phyloP scores from a whole-genome alignment of 352 stramenopile species.

The Globisporangium paddicum region DNA sequence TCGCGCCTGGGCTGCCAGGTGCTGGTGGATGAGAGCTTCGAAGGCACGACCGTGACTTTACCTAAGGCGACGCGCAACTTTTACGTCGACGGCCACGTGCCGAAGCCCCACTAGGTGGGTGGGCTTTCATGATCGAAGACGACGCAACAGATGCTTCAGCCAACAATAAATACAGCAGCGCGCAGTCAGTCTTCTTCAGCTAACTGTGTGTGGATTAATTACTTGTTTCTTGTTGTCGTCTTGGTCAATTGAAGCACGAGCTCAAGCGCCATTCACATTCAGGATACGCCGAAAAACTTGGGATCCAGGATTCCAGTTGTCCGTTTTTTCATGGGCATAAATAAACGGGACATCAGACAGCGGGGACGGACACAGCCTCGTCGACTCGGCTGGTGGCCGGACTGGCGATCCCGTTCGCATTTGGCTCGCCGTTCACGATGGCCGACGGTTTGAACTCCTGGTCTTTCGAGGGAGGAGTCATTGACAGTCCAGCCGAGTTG shows the following conservation, averaged over 20 bases:
- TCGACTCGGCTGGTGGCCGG: not conserved
- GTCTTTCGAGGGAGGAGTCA: not conserved
- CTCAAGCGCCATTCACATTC: not conserved
- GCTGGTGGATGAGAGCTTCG: conserved; percentile 89
- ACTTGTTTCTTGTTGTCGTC: not conserved
- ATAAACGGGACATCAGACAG: conserved; percentile 7
- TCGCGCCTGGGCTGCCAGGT: conserved; percentile 91
- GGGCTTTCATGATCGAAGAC: too few relatives aligned
- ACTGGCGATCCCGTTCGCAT: not conserved
- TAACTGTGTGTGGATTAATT: not conserved
- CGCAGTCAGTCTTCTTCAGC: too few relatives aligned
- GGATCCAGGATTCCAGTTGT: not conserved
- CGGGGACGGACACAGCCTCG: conserved; percentile 1
- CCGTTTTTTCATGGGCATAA: conserved; percentile 4
- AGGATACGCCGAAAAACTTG: not conserved
- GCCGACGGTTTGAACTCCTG: not conserved
- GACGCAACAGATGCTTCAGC: too few relatives aligned
- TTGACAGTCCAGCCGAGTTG: conserved; percentile 40
- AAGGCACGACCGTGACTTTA: conserved; percentile 86
- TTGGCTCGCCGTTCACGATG: not conserved
- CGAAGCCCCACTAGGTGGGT: conserved; percentile 89
- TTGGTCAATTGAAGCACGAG: not conserved
- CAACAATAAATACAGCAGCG: not conserved
- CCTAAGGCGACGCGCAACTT: conserved; percentile 98
- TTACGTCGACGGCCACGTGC: conserved; percentile 98